phyloP scores from a whole-genome alignment of 495 filamentous ascomycete genomes.

The Hypoxylon intermedium region DNA sequence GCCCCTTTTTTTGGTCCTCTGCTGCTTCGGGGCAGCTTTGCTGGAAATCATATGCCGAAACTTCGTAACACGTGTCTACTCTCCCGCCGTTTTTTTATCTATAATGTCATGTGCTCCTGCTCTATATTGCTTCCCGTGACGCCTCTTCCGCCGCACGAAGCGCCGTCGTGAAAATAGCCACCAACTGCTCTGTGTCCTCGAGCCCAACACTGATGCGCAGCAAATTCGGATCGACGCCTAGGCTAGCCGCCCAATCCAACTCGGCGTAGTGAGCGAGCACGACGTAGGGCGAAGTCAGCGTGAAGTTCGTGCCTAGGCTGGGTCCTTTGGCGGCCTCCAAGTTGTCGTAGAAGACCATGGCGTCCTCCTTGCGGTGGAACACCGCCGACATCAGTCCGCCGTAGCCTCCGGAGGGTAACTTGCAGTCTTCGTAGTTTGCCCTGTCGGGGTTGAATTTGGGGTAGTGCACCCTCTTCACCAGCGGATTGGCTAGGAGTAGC shows the following conservation, averaged over 20 bases:
- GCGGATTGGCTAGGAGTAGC: constrained; percentile 60
- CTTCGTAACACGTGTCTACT: too few relatives aligned
- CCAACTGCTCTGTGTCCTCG: too few relatives aligned
- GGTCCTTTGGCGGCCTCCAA: constrained; percentile 91
- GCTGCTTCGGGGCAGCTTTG: too few relatives aligned
- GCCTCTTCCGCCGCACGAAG: too few relatives aligned
- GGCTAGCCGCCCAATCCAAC: constrained; percentile 84
- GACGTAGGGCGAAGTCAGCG: constrained; percentile 85
- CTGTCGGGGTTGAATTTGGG: constrained; percentile 76
- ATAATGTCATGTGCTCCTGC: too few relatives aligned
- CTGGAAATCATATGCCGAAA: too few relatives aligned
- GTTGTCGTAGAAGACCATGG: constrained; percentile 84
- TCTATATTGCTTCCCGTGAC: too few relatives aligned
- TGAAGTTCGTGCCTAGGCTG: constrained; percentile 96
- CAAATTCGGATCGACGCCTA: constrained; percentile 77
- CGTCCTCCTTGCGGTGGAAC: constrained; percentile 72
- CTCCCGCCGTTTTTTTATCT: too few relatives aligned
- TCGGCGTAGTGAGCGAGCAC: constrained; percentile 91
- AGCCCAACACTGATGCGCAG: constrained; percentile 90
- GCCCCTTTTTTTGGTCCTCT: too few relatives aligned
- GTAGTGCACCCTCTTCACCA: constrained; percentile 85
- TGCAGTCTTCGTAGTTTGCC: constrained; percentile 80
- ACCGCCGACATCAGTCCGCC: constrained; percentile 87
- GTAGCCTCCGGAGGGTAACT: constrained; percentile 80
- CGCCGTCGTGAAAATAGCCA: too few relatives aligned